Conservation (phyloP, 331 rosid genomes). For the Stylosanthes scabra region DNA sequence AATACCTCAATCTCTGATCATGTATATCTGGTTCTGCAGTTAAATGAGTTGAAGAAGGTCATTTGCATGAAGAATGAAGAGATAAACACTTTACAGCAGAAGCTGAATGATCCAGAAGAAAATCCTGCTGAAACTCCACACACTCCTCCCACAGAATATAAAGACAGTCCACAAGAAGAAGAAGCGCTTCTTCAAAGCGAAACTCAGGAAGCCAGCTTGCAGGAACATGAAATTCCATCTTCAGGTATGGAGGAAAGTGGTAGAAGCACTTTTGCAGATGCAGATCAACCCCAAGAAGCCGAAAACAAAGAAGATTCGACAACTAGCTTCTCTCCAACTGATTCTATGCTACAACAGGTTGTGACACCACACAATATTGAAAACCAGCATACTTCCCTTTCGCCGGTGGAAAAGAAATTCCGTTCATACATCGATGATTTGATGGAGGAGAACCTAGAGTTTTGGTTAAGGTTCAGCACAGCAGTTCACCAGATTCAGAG, state of each 20-base stretch:
- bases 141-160: slow-evolving; percentile 41
- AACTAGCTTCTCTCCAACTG: slow-evolving; percentile 22
- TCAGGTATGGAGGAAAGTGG: neutral
- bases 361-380: slow-evolving; percentile 30
- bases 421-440: slow-evolving; percentile 68
- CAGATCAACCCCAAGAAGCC: slow-evolving; percentile 30
- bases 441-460: slow-evolving; percentile 81
- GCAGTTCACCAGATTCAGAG: slow-evolving; percentile 85
- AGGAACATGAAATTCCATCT: slow-evolving; percentile 23
- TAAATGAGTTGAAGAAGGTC: slow-evolving; percentile 66
- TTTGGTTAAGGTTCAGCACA: slow-evolving; percentile 92
- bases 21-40: slow-evolving; percentile 28
- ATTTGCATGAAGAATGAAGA: slow-evolving; percentile 64
- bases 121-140: slow-evolving; percentile 51
- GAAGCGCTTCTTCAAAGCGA: slow-evolving; percentile 35
- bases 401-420: slow-evolving; percentile 60
- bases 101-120: slow-evolving; percentile 41
- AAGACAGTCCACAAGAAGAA: slow-evolving; percentile 42
- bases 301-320: slow-evolving; percentile 24
- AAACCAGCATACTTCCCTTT: slow-evolving; percentile 37
- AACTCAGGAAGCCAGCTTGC: slow-evolving; percentile 37
- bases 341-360: slow-evolving; percentile 16
- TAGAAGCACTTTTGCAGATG: slow-evolving; percentile 40
- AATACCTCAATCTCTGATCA: neutral
- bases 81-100: slow-evolving; percentile 60